phyloP scores from a whole-genome alignment of 2,329 filamentous ascomycete species.

The Lachnum nothofagi region DNA sequence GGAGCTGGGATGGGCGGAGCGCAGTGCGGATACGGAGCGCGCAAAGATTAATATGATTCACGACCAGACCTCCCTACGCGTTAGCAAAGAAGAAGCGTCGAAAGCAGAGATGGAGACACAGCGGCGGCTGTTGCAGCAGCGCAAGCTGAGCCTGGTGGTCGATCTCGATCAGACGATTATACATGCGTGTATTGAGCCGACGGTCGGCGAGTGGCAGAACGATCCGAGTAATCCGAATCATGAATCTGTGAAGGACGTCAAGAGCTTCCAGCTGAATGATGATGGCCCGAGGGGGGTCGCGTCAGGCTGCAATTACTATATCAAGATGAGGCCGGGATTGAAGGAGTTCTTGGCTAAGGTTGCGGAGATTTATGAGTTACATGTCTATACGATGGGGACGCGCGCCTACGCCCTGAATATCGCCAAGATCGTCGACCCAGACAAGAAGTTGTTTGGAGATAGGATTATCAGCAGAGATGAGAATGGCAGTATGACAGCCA shows the following conservation, averaged over 20 bases:
- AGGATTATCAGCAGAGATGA: conserved; percentile 95
- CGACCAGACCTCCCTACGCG: conserved; percentile 79
- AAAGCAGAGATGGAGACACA: conserved; percentile 83
- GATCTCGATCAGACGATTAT: conserved; percentile 98
- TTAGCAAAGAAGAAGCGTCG: conserved; percentile 76
- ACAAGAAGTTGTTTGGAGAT: conserved; percentile 84
- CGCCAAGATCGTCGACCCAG: conserved; percentile 85
- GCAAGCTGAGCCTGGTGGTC: conserved; percentile 88
- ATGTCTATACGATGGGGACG: conserved; percentile 99
- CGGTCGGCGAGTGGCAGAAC: conserved; percentile 89
- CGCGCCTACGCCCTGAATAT: conserved; percentile 92
- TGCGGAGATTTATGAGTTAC: conserved; percentile 80
- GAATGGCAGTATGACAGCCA: conserved; percentile 86
- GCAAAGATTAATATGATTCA: conserved; percentile 94
- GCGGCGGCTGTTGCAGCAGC: conserved; percentile 69
- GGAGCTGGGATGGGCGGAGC: conserved; percentile 76
- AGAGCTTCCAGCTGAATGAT: conserved; percentile 81
- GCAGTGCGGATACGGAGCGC: conserved; percentile 71
- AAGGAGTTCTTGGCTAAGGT: conserved; percentile 73
- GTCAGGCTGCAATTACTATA: conserved; percentile 89
- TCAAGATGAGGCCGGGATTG: conserved; percentile 89
- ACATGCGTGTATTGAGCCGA: conserved; percentile 94
- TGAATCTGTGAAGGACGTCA: conserved; percentile 81
- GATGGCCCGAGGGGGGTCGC: conserved; percentile 67
- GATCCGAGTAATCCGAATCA: conserved; percentile 88